Conservation (phyloP, 495 filamentous ascomycete species). For the Geopyxis carbonaria region DNA sequence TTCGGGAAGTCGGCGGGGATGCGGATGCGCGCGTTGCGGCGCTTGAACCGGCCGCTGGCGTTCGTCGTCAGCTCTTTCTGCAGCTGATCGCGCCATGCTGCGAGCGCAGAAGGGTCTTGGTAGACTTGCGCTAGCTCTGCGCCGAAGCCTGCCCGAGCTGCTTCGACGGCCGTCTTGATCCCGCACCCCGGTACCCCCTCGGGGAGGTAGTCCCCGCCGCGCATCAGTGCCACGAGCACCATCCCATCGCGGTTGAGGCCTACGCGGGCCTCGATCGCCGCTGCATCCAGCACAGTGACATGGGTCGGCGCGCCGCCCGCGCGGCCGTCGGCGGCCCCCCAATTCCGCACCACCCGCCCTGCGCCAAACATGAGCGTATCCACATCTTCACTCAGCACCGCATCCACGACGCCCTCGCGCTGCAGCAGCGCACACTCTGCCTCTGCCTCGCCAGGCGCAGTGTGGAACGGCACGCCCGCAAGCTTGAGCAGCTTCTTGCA, state of each 20-base stretch:
- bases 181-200: conserved; percentile 80
- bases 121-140: conserved; percentile 47
- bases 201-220: conserved; percentile 86
- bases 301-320: conserved; percentile 64
- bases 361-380: conserved; percentile 98
- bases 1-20: conserved; percentile 76
- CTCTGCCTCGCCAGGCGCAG: conserved; percentile 89
- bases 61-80: conserved; percentile 65
- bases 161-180: conserved; percentile 71
- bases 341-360: conserved; percentile 58
- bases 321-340: conserved; percentile 35
- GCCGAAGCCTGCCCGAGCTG: conserved; percentile 78
- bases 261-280: conserved; percentile 33
- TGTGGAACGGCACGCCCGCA: conserved; percentile 71
- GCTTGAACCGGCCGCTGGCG: conserved; percentile 63
- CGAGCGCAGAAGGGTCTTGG: conserved; percentile 36
- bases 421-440: conserved; percentile 89
- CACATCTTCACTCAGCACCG: conserved; percentile 90
- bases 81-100: conserved; percentile 58
- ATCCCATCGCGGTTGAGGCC: conserved; percentile 71
- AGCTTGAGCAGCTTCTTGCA: conserved; percentile 65
- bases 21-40: conserved; percentile 50
- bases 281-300: conserved; percentile 56
- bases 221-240: conserved; percentile 88
- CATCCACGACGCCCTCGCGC: conserved; percentile 71